Conservation (phyloP, 2,329 filamentous ascomycete species). For the Aspergillus sp. region DNA sequence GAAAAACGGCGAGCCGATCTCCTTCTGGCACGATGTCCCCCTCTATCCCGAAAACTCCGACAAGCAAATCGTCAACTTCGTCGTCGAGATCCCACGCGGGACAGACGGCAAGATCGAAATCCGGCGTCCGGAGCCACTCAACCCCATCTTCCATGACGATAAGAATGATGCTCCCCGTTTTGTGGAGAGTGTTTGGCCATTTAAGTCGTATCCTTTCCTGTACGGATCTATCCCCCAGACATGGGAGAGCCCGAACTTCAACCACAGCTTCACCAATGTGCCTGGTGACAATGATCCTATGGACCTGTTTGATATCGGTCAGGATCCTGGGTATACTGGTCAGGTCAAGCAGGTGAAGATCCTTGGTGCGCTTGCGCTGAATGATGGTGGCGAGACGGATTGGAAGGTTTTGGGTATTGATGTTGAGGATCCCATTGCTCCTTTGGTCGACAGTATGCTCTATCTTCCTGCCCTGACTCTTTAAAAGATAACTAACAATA, state of each 20-base stretch:
- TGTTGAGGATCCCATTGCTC: not conserved
- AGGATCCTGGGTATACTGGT: not conserved
- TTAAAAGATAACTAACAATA: too few species aligned
- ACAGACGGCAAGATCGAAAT: constrained; percentile 3
- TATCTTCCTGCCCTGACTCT: not conserved
- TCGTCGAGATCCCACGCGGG: constrained; percentile 4
- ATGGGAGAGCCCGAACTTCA: constrained; percentile 5
- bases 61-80: constrained; percentile 2
- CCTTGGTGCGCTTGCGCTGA: not conserved
- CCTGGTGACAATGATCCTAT: constrained; percentile 4
- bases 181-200: not conserved
- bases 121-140: not conserved
- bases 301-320: constrained; percentile 1
- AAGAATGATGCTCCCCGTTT: not conserved
- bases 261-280: not conserved
- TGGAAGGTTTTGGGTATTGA: constrained; percentile 5
- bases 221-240: constrained; percentile 5
- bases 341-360: constrained; percentile 2
- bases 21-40: constrained; percentile 7
- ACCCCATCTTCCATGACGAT: constrained; percentile 5
- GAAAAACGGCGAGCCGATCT: not conserved
- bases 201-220: not conserved
- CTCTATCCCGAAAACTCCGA: not conserved
- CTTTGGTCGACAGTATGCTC: not conserved
- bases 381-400: constrained; percentile 2